Percentiles rank a stretch among this genome's conserved stretches.
phyloP scores from a whole-genome alignment of 1,139 yeast genomes.

The Candida frijolesensis region DNA sequence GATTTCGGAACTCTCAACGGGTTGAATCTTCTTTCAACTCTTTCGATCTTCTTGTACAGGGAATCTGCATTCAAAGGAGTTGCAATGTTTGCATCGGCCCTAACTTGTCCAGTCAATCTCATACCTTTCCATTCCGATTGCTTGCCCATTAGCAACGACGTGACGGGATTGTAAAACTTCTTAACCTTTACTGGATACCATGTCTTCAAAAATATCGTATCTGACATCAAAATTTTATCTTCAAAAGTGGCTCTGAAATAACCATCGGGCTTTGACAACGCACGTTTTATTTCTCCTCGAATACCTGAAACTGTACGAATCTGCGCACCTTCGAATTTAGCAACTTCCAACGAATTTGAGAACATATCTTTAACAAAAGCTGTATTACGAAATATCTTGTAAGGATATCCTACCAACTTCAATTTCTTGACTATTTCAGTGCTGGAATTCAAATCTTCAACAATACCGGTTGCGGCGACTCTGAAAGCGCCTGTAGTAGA shows the following conservation, averaged over 20 bases:
- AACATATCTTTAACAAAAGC: slow-evolving; percentile 98
- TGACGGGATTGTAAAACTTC: slow-evolving; percentile 93
- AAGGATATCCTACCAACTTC: slow-evolving; percentile 93
- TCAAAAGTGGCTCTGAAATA: slow-evolving; percentile 97
- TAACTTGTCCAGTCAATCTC: slow-evolving; percentile 90
- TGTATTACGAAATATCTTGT: slow-evolving; percentile 91
- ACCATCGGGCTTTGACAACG: slow-evolving; percentile 94
- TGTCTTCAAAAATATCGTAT: slow-evolving; percentile 85
- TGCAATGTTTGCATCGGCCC: slow-evolving; percentile 71
- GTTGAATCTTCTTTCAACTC: slow-evolving; percentile 85
- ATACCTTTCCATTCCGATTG: slow-evolving; percentile 94
- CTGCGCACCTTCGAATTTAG: slow-evolving; percentile 97
- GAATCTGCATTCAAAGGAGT: slow-evolving; percentile 71
- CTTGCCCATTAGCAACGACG: slow-evolving; percentile 74
- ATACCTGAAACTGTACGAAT: slow-evolving; percentile 96
- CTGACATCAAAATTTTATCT: slow-evolving; percentile 89
- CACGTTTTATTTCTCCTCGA: slow-evolving; percentile 95
- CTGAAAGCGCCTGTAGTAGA: slow-evolving; percentile 90
- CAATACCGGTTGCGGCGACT: slow-evolving; percentile 97
- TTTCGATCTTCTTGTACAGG: slow-evolving; percentile 77
- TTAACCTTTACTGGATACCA: slow-evolving; percentile 96
- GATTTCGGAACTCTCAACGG: slow-evolving; percentile 83
- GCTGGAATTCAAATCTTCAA: slow-evolving; percentile 87
- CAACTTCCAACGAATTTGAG: slow-evolving; percentile 87
- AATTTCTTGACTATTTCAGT: slow-evolving; percentile 94